Evolutionary conservation across 192 early-diverging fungal species (phyloP).

Genomic region (Pilobolus umbonatus): DNA sequence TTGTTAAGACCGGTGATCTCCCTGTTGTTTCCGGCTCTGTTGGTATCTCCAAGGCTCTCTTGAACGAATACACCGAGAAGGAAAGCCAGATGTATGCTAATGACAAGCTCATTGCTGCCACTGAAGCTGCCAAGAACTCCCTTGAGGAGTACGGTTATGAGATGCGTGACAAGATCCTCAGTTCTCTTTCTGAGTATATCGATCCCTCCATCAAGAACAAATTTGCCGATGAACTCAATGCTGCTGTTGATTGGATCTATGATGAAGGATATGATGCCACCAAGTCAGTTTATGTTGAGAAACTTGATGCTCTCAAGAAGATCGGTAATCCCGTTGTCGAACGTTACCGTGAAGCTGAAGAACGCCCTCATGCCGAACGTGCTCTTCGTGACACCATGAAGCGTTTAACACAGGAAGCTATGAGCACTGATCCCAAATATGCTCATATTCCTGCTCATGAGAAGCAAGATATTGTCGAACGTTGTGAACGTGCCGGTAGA

Average conservation of each 20-base stretch:
- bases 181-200: slow-evolving; percentile 68
- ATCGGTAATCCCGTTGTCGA: slow-evolving; percentile 76
- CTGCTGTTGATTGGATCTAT: slow-evolving; percentile 97
- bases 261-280: slow-evolving; percentile 91
- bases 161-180: slow-evolving; percentile 80
- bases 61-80: slow-evolving; percentile 65
- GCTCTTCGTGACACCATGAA: slow-evolving; percentile 76
- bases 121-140: slow-evolving; percentile 89
- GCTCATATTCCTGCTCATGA: slow-evolving; percentile 84
- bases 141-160: slow-evolving; percentile 99
- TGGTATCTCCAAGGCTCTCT: slow-evolving; percentile 50
- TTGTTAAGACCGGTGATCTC: slow-evolving; percentile 84
- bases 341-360: slow-evolving; percentile 79
- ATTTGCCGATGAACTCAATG: slow-evolving; percentile 66
- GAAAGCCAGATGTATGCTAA: slow-evolving; percentile 81
- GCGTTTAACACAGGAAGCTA: slow-evolving; percentile 65
- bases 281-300: slow-evolving; percentile 84
- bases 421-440: slow-evolving; percentile 78
- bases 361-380: slow-evolving; percentile 79
- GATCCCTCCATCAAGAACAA: slow-evolving; percentile 63
- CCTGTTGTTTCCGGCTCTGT: slow-evolving; percentile 59
- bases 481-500: slow-evolving; percentile 66
- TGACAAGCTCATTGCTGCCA: slow-evolving; percentile 90
- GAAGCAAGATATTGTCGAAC: slow-evolving; percentile 74
- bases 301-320: slow-evolving; percentile 74